Base-by-base conservation (phyloP, 208 protist species). In the Novymonas esmeraldas region DNA sequence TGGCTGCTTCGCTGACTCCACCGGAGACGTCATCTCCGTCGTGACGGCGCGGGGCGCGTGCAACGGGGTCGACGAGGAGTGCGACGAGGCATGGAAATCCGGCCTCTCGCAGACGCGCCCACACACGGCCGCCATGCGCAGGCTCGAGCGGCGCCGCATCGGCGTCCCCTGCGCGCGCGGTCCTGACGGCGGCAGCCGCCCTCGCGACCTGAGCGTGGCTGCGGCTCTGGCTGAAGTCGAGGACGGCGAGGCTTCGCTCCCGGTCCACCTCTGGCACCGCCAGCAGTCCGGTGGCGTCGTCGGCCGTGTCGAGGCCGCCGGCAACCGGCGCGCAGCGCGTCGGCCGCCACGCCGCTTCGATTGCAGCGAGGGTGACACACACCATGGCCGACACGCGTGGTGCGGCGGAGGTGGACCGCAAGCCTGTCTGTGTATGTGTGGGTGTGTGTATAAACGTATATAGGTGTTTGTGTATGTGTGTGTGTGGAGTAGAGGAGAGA, bases 71-170 rank as follows among this genome's bases (percentile, higher is more conserved):
- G 14, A 49, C 51, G 13, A 54, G 46, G 26, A 73, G 49, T 6
- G 58, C 58, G 9, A 64, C 14, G 16, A 73, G 50, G 26, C 67
- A 73, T 13, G 67, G 67, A n/a, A 51, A 65, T 6, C 67, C 67
- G 16, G 29, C 31, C 3, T 14, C 31, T 4, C 52, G 16, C 38
- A 73, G 29, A 0, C 34, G 24, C 34, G 33, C 22, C 67, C 67
- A 73, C 48, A 51, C 44, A 3, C 24, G 22, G 11, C 22, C 6
- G 38, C 28, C 22, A 14, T 20, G 54, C 36, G 36, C 7, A n/a
- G n/a, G 20, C n/a, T 38, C 3, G 31, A 24, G 36, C 36, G 10
- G 16, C 24, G 51, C 5, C n/a, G 9, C 26, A 0, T 50, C 18
- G n/a, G n/a, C n/a, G n/a, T n/a, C n/a, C n/a, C n/a, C n/a, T n/a